Conservation (phyloP, 2,329 filamentous ascomycete species). For the Colletotrichum truncatum region DNA sequence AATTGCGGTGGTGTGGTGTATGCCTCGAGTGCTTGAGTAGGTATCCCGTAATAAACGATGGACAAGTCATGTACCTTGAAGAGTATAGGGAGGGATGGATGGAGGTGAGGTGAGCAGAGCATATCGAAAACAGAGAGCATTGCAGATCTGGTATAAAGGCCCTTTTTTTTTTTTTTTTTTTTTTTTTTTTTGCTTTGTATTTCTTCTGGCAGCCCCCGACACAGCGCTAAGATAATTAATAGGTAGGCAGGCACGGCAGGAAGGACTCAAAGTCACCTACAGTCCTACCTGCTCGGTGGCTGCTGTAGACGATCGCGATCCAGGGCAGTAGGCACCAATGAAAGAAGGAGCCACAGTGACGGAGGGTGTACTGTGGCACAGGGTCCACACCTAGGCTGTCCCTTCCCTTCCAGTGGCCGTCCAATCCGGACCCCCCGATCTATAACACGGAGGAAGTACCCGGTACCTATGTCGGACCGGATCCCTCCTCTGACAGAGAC, state of each 20-base stretch:
- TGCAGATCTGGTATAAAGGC: background rate
- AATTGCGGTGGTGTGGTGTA: too few species aligned
- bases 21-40: too few species aligned
- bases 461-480: background rate
- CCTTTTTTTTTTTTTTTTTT: too few species aligned
- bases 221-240: too few species aligned
- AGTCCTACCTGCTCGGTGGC: background rate
- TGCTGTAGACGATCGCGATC: constrained; percentile 21
- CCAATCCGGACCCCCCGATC: background rate
- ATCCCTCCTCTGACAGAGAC: background rate
- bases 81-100: too few species aligned
- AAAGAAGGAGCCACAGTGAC: background rate
- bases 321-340: background rate
- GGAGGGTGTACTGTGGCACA: background rate
- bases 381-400: constrained; percentile 2
- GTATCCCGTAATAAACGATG: too few species aligned
- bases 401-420: too few species aligned
- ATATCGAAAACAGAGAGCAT: background rate
- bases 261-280: background rate
- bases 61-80: too few species aligned
- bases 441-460: background rate
- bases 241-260: too few species aligned
- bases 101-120: background rate
- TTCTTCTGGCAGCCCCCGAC: background rate
- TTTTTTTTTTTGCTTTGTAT: too few species aligned